These are phyloP conservation scores for Penicillium psychrosexuale DNA, from an alignment of 2,329 filamentous ascomycete genomes.

Conservation along the genomic window DNA sequence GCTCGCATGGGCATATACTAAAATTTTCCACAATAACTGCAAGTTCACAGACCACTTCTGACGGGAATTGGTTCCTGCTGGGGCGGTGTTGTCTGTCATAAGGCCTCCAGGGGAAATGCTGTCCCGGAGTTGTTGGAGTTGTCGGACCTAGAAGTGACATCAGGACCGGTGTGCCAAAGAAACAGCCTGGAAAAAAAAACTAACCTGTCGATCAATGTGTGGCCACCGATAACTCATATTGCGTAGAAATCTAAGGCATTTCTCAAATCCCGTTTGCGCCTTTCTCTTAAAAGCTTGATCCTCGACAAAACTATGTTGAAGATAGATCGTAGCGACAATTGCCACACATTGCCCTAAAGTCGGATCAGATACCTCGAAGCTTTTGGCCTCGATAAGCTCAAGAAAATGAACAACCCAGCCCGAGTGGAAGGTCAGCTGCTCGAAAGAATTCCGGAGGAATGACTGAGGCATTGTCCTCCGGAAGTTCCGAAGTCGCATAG, in stretches of 20 bases:
- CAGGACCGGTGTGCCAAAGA: background rate
- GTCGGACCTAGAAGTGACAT: conserved; percentile 12
- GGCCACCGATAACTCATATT: conserved; percentile 38
- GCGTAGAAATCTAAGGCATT: conserved; percentile 40
- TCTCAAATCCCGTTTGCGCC: conserved; percentile 39
- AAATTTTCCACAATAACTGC: conserved; percentile 37
- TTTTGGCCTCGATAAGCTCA: conserved; percentile 41
- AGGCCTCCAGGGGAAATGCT: conserved; percentile 30
- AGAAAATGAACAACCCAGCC: conserved; percentile 51
- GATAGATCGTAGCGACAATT: conserved; percentile 49
- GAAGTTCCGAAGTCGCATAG: conserved; percentile 48
- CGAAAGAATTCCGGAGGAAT: conserved; percentile 50
- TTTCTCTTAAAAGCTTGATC: conserved; percentile 31
- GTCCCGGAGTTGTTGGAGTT: conserved; percentile 31
- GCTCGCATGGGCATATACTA: conserved; percentile 38
- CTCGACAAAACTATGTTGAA: conserved; percentile 50
- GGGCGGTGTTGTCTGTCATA: background rate
- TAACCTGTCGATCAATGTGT: conserved; percentile 25
- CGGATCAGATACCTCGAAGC: conserved; percentile 44
- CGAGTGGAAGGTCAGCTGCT: conserved; percentile 46
- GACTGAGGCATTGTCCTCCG: conserved; percentile 50
- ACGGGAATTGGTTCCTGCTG: background rate
- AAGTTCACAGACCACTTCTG: conserved; percentile 35
- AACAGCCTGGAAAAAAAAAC: background rate
- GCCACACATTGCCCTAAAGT: conserved; percentile 47